A percentile compares a stretch with the other conserved stretches of the same genome.
These are phyloP conservation scores for Saccharomycopsis fodiens DNA, from an alignment of 805 yeast species.

Conservation along the genomic window DNA sequence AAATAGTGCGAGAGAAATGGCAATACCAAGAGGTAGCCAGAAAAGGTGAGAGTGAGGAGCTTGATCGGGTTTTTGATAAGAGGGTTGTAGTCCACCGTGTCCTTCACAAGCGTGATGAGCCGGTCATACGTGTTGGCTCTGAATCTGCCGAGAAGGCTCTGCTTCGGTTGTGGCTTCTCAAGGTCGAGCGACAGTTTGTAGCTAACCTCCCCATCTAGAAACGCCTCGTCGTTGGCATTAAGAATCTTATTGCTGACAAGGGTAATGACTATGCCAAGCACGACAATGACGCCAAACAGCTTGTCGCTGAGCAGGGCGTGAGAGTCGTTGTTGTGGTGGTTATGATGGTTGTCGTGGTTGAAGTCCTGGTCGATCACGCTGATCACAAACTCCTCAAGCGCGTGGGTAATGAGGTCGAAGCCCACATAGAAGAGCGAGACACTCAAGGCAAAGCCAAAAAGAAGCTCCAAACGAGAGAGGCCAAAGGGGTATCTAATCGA, in stretches of 20 bases:
- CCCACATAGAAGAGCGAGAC: slow-evolving; percentile 87
- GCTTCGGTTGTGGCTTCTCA: not conserved
- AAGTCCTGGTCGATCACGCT: slow-evolving; percentile 22
- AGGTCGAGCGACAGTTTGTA: slow-evolving; percentile 12
- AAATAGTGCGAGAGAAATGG: slow-evolving; percentile 28
- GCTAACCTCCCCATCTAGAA: not conserved
- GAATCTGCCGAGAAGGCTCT: not conserved
- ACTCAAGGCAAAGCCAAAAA: slow-evolving; percentile 80
- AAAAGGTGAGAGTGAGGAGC: slow-evolving; percentile 37
- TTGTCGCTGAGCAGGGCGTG: slow-evolving; percentile 23
- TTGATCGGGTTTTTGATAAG: slow-evolving; percentile 23
- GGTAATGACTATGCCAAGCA: slow-evolving; percentile 26
- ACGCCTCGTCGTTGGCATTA: slow-evolving; percentile 8
- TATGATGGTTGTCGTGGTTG: slow-evolving; percentile 26
- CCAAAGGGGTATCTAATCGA: slow-evolving; percentile 89
- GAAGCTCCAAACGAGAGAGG: slow-evolving; percentile 79
- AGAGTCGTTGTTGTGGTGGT: slow-evolving; percentile 25
- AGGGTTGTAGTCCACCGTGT: not conserved
- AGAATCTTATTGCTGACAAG: slow-evolving; percentile 25
- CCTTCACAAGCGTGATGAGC: slow-evolving; percentile 1
- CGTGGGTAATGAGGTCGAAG: slow-evolving; percentile 77
- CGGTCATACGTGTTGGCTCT: slow-evolving; percentile 9
- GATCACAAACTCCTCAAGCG: slow-evolving; percentile 65
- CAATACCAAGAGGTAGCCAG: slow-evolving; percentile 32
- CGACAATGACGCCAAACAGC: slow-evolving; percentile 27